Conservation (phyloP, 371 early-diverging fungal genomes). For the Saksenaea vasiformis region DNA sequence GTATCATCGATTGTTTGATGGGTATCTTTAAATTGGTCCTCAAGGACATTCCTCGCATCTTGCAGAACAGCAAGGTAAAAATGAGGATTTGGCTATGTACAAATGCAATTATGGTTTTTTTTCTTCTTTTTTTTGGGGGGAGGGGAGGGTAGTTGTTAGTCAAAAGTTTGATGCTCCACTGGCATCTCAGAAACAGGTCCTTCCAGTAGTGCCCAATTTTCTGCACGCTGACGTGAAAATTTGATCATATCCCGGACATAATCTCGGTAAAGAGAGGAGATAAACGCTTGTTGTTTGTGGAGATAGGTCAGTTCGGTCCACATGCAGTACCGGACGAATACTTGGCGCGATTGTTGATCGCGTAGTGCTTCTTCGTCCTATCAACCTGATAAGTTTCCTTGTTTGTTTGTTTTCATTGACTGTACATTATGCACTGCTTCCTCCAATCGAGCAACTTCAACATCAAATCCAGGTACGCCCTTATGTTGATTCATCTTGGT, state of each 20-base stretch:
- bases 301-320: slow-evolving; percentile 46
- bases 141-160: too few relatives aligned
- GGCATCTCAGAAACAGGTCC: slow-evolving; percentile 48
- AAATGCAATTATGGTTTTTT: not conserved
- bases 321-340: slow-evolving; percentile 45
- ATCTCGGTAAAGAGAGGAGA: slow-evolving; percentile 65
- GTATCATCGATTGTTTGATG: not conserved
- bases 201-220: slow-evolving; percentile 66
- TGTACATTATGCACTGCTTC: slow-evolving; percentile 8
- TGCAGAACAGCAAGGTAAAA: not conserved
- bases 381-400: slow-evolving; percentile 81
- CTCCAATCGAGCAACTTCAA: slow-evolving; percentile 14
- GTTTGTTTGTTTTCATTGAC: not conserved
- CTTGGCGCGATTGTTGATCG: slow-evolving; percentile 40
- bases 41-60: not conserved
- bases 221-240: slow-evolving; percentile 52
- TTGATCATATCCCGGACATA: slow-evolving; percentile 62
- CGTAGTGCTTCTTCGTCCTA: slow-evolving; percentile 95
- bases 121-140: not conserved
- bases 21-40: not conserved
- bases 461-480: slow-evolving; percentile 18
- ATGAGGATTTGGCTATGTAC: slow-evolving; percentile 2
- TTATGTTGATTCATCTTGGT: slow-evolving; percentile 31
- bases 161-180: slow-evolving; percentile 43
- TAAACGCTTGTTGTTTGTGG: slow-evolving; percentile 55